phyloP scores from a whole-genome alignment of 805 yeast species.

The Wickerhamiella occidentalis region DNA sequence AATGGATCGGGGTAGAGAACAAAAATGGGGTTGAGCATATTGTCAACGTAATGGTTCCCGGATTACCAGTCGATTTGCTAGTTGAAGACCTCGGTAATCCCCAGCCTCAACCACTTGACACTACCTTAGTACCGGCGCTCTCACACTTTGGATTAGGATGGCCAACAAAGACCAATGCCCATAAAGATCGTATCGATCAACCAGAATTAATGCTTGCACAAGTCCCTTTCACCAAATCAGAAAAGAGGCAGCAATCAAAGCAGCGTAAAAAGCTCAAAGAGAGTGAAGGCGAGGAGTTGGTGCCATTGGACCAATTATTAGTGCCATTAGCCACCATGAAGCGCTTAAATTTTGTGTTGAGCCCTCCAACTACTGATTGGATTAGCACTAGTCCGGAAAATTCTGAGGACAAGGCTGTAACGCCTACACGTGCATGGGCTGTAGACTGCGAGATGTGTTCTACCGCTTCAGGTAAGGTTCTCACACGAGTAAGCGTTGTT shows the following conservation, averaged over 20 bases:
- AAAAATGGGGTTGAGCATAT: constrained; percentile 39
- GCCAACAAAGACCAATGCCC: constrained; percentile 56
- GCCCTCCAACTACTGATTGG: constrained; percentile 33
- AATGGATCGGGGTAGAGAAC: constrained; percentile 41
- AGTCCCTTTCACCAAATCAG: constrained; percentile 46
- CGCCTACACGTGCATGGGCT: constrained; percentile 40
- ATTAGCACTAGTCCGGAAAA: constrained; percentile 15
- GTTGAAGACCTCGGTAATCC: constrained; percentile 31
- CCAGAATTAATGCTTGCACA: constrained; percentile 43
- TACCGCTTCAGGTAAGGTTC: constrained; percentile 43
- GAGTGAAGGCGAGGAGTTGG: background rate
- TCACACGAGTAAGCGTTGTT: constrained; percentile 68
- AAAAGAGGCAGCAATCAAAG: constrained; percentile 32
- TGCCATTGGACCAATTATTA: constrained; percentile 35
- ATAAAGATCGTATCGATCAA: constrained; percentile 42
- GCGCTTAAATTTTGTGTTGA: constrained; percentile 12
- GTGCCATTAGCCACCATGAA: constrained; percentile 4
- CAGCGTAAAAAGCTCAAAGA: constrained; percentile 17
- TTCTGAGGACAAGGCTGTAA: constrained; percentile 27
- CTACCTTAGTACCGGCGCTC: constrained; percentile 27
- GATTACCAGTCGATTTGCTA: constrained; percentile 30
- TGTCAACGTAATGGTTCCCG: constrained; percentile 53
- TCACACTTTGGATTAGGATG: constrained; percentile 33
- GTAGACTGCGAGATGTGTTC: constrained; percentile 92
- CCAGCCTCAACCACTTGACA: constrained; percentile 17